phyloP scores from a whole-genome alignment of 208 protist genomes.

The Acanthamoeba castellanii region DNA sequence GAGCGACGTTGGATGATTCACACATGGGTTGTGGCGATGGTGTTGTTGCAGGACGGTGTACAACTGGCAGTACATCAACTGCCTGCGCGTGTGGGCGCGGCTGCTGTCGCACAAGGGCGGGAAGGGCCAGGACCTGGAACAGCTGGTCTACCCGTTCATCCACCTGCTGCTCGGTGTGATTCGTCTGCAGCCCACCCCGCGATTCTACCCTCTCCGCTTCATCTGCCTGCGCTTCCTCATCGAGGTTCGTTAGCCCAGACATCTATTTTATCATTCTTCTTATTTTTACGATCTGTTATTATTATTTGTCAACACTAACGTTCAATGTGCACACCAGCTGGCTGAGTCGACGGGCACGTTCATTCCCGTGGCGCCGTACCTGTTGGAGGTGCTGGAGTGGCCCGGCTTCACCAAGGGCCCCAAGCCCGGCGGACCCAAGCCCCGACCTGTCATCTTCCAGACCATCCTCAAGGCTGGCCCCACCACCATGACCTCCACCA shows the following conservation, averaged over 20 bases:
- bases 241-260: background rate
- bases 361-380: conserved; percentile 94
- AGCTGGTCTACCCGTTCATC: conserved; percentile 95
- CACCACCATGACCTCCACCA: conserved; percentile 69
- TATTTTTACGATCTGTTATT: too few species aligned
- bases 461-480: conserved; percentile 70
- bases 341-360: conserved; percentile 92
- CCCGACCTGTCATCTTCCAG: conserved; percentile 38
- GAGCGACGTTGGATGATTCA: conserved; percentile 58
- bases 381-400: conserved; percentile 93
- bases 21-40: background rate
- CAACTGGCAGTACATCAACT: conserved; percentile 98
- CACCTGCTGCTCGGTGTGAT: conserved; percentile 91
- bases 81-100: conserved; percentile 94
- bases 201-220: conserved; percentile 96
- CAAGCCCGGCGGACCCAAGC: conserved; percentile 61
- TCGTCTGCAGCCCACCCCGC: conserved; percentile 92
- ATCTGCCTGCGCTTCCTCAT: conserved; percentile 95
- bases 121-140: conserved; percentile 8
- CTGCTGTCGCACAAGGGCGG: conserved; percentile 89
- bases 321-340: conserved; percentile 84
- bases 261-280: too few species aligned
- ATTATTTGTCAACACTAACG: too few species aligned
- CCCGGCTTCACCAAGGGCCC: conserved; percentile 78
- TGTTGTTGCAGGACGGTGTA: conserved; percentile 92